phyloP scores from a whole-genome alignment of 2,329 filamentous ascomycete genomes.

The Aspergillus aculeatinus region DNA sequence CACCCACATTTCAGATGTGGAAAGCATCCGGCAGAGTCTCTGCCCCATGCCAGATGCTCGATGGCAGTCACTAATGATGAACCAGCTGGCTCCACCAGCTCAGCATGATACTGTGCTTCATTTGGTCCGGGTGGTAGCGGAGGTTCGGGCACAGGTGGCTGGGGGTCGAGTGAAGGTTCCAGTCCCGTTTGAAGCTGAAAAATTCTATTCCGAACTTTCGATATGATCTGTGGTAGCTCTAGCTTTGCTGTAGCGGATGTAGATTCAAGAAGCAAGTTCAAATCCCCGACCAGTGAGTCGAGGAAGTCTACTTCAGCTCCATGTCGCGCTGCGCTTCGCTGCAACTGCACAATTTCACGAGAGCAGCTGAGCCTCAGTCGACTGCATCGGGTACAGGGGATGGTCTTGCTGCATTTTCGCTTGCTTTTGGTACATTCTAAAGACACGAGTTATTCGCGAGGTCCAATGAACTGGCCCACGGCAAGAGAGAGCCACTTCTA shows the following conservation, averaged over 20 bases:
- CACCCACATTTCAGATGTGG: slow-evolving; percentile 35
- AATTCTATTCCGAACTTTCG: slow-evolving; percentile 21
- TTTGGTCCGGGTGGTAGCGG: background rate
- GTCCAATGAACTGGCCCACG: background rate
- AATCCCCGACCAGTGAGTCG: slow-evolving; percentile 20
- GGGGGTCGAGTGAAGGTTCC: background rate
- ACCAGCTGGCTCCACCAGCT: slow-evolving; percentile 22
- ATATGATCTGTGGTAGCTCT: background rate
- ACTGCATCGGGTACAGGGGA: slow-evolving; percentile 25
- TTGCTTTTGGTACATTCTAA: slow-evolving; percentile 29
- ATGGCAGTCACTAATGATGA: slow-evolving; percentile 34
- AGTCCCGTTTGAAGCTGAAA: slow-evolving; percentile 23
- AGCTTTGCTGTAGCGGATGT: background rate
- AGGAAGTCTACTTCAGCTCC: slow-evolving; percentile 29
- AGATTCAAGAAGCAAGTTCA: slow-evolving; percentile 14
- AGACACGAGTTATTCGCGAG: background rate
- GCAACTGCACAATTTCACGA: slow-evolving; percentile 26
- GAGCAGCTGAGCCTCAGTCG: slow-evolving; percentile 26
- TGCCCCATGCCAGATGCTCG: slow-evolving; percentile 42
- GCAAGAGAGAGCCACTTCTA: background rate
- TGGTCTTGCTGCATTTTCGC: slow-evolving; percentile 28
- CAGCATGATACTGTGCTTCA: slow-evolving; percentile 1
- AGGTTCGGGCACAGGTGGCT: background rate
- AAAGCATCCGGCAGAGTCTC: slow-evolving; percentile 35
- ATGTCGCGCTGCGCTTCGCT: slow-evolving; percentile 26